A percentile compares a stretch with the other conserved stretches of the same genome.
Evolutionary conservation across 768 basidiomycete genomes (phyloP).

Genomic region (Suillus subaureus): DNA sequence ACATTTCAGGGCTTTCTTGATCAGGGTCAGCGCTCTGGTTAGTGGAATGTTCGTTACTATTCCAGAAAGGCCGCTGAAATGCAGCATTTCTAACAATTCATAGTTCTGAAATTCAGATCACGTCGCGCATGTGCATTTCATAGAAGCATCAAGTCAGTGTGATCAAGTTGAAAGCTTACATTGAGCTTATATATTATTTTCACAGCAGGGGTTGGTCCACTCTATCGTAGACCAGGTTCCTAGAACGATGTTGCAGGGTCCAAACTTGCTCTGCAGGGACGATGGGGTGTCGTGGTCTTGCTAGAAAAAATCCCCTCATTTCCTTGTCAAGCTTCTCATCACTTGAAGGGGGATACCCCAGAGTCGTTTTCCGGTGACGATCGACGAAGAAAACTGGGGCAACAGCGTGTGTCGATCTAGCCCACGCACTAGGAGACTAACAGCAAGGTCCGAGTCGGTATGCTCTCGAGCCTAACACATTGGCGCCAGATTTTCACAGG

Average conservation of each 20-base stretch:
- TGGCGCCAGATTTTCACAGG: neutral
- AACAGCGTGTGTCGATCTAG: neutral
- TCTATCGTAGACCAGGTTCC: neutral
- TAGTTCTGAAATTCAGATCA: neutral
- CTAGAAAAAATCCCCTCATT: neutral
- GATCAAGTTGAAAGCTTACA: neutral
- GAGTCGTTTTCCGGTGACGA: neutral
- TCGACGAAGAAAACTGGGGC: neutral
- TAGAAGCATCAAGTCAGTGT: neutral
- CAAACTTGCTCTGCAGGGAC: neutral
- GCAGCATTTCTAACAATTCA: neutral
- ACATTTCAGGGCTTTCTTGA: neutral
- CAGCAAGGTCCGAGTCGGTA: neutral
- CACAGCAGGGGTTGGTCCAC: conserved; percentile 4
- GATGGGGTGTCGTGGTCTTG: neutral
- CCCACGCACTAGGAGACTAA: neutral
- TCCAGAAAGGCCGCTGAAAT: neutral
- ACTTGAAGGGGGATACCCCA: neutral
- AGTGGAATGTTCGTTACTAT: neutral
- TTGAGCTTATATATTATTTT: neutral
- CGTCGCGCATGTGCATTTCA: neutral
- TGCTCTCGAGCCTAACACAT: neutral
- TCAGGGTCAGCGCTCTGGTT: neutral
- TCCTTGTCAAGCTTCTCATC: too few relatives aligned
- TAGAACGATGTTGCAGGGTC: neutral